Base-by-base conservation (phyloP, 1,284 basidiomycete species). In the Trametes hirsuta region DNA sequence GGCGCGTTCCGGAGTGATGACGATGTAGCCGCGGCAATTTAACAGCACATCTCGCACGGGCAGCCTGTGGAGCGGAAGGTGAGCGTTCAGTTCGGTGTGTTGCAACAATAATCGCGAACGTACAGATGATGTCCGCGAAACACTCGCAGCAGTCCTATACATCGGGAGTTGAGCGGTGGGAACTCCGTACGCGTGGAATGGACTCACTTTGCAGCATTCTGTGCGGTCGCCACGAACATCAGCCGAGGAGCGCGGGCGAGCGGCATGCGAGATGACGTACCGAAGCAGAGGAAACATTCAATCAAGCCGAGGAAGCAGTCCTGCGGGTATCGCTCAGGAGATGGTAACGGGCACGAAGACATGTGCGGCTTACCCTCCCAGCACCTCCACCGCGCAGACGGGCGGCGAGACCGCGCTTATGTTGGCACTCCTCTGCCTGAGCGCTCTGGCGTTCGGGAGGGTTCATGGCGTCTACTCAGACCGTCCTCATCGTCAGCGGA, bases 221-320 rank as follows among this genome's bases (percentile, higher is more conserved):
- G 59, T 18, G 37, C 34, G 39, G 48, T 15, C 18, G 36, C 34
- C 21, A 14, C 8, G 37, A 21, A 41, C 18, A 45, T 58, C 39
- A 58, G 56, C 37, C 24, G 9, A 49, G 35, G 30, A 11, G 15
- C 30, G 46, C 21, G 21, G 11, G 30, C 21, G 18, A 46, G 35
- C 50, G 37, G 35, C 9, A 22, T n/a, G 14, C 22, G 12, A 22
- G 12, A 37, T 22, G 14, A 79, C 82, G 66, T 62, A 84, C 83
- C 86, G 70, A 82, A 88, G 74, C 86, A 88, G 21, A 88, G 58
- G 79, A 87, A 88, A 69, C 84, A 86, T 54, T 79, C 84, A 35
- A 87, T n/a, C 41, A 77, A 10, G 35, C 80, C 84, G 18, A 88
- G 61, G 76, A 86, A 82, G 71, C 85, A 88, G 70, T 87, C 84